A percentile compares a stretch with the other conserved stretches of the same genome.
phyloP scores from a whole-genome alignment of 345 rosid species.

The Eutrema yunnanense region DNA sequence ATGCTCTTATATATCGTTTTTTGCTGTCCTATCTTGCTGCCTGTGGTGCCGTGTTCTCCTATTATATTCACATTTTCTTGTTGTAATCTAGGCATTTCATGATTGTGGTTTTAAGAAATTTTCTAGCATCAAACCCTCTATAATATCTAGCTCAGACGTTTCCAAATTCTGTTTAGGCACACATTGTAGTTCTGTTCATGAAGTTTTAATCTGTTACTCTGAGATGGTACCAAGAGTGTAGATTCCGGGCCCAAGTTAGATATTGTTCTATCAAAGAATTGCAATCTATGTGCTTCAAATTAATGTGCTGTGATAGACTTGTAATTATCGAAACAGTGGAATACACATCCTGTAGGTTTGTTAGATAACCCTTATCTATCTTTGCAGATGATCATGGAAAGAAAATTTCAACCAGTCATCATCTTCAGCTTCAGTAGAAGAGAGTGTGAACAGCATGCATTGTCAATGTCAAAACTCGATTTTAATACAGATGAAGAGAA shows the following conservation, averaged over 20 bases:
- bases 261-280: neutral
- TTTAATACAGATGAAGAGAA: slow-evolving; percentile 88
- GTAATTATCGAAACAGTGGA: neutral
- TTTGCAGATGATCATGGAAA: slow-evolving; percentile 94
- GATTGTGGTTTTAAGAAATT: neutral
- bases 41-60: neutral
- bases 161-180: neutral
- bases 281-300: neutral
- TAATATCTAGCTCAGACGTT: neutral
- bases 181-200: neutral
- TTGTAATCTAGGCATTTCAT: neutral
- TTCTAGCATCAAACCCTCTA: neutral
- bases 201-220: neutral
- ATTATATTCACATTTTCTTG: neutral
- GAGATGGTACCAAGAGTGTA: neutral
- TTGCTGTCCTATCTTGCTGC: slow-evolving; percentile 3
- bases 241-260: neutral
- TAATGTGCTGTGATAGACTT: neutral
- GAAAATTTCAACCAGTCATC: slow-evolving; percentile 90
- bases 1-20: slow-evolving; percentile 11
- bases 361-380: slow-evolving; percentile 4
- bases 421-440: slow-evolving; percentile 99
- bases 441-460: slow-evolving; percentile 95
- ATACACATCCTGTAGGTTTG: neutral
- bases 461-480: slow-evolving; percentile 98